A percentile compares a stretch with the other conserved stretches of the same genome.
Evolutionary conservation across 257 asterid species (phyloP).

Genomic region (Coffea eugenioides): DNA sequence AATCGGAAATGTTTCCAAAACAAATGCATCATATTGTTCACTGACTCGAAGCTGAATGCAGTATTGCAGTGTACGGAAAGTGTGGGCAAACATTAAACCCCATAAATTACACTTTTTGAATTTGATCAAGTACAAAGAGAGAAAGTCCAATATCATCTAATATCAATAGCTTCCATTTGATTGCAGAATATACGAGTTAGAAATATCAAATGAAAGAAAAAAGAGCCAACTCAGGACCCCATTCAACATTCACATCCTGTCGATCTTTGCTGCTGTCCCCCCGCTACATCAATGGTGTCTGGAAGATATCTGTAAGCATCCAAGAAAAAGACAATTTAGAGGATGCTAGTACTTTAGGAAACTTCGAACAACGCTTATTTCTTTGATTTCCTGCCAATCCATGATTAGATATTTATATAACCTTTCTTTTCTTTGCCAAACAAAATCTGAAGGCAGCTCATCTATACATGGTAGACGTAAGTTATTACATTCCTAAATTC

Average conservation of each 20-base stretch:
- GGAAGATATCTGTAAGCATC: slow-evolving; percentile 39
- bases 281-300: slow-evolving; percentile 54
- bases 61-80: background rate
- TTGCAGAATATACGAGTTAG: slow-evolving; percentile 10
- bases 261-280: slow-evolving; percentile 62
- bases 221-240: background rate
- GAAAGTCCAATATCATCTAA: background rate
- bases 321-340: background rate
- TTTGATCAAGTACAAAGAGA: background rate
- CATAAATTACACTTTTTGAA: background rate
- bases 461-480: background rate
- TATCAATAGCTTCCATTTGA: background rate
- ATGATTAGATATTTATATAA: background rate
- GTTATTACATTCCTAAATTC: no score
- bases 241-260: slow-evolving; percentile 63
- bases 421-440: background rate
- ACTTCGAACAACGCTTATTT: background rate
- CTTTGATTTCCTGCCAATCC: background rate
- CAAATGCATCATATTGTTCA: background rate
- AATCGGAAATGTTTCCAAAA: background rate
- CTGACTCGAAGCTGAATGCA: background rate
- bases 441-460: background rate
- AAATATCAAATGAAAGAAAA: slow-evolving; percentile 7
- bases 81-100: background rate
- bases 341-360: background rate